A percentile compares a stretch with the other conserved stretches of the same genome.
These are phyloP conservation scores for Alternaria panax DNA, from an alignment of 2,329 filamentous ascomycete genomes.

Conservation along the genomic window DNA sequence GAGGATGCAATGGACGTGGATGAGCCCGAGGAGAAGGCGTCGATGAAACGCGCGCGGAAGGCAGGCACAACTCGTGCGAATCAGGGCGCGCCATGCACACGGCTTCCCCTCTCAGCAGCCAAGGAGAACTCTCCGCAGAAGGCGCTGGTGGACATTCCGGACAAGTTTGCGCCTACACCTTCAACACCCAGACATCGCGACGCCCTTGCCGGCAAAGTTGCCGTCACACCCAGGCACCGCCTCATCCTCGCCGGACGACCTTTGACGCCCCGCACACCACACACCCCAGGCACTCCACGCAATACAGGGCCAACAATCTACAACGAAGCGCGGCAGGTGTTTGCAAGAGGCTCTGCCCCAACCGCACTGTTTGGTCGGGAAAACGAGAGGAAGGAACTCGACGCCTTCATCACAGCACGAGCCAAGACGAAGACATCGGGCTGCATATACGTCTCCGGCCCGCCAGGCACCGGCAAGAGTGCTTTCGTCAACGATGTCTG, in stretches of 20 bases:
- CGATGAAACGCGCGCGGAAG: slow-evolving; percentile 45
- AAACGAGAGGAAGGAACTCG: slow-evolving; percentile 69
- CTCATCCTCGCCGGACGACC: slow-evolving; percentile 79
- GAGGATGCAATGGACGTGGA: slow-evolving; percentile 57
- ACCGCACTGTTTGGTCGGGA: slow-evolving; percentile 81
- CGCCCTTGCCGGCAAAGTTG: slow-evolving; percentile 72
- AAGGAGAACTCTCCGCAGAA: slow-evolving; percentile 58
- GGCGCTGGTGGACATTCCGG: slow-evolving; percentile 59
- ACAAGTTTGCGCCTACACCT: slow-evolving; percentile 60
- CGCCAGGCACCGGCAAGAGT: slow-evolving; percentile 95
- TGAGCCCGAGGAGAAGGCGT: slow-evolving; percentile 46
- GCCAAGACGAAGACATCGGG: slow-evolving; percentile 69
- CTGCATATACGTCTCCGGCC: slow-evolving; percentile 93
- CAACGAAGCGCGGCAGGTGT: slow-evolving; percentile 84
- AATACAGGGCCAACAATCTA: slow-evolving; percentile 76
- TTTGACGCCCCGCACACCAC: slow-evolving; percentile 79
- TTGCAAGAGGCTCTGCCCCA: slow-evolving; percentile 79
- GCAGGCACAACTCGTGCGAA: slow-evolving; percentile 55
- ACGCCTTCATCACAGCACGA: slow-evolving; percentile 71
- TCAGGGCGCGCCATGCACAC: slow-evolving; percentile 54
- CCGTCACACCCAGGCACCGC: slow-evolving; percentile 82
- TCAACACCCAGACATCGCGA: slow-evolving; percentile 81
- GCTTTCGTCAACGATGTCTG: slow-evolving; percentile 87
- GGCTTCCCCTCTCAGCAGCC: slow-evolving; percentile 54
- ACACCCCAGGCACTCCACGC: slow-evolving; percentile 74